Conservation (phyloP, 2,329 filamentous ascomycete genomes). For the Orbilia ellipsospora region DNA sequence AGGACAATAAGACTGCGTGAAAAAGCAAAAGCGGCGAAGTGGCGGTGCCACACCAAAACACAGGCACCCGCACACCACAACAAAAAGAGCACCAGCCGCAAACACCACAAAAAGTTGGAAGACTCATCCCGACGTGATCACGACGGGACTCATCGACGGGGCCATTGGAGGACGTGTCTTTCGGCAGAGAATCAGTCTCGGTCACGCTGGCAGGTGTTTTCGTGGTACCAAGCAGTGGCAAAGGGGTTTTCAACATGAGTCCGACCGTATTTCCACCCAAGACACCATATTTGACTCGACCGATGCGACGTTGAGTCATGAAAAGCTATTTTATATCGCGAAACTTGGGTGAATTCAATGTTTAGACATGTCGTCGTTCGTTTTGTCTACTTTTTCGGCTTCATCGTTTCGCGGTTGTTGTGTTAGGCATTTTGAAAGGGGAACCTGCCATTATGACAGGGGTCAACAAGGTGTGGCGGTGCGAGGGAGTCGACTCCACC, state of each 20-base stretch:
- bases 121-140: slow-evolving; percentile 17
- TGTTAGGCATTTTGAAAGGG: neutral
- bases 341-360: neutral
- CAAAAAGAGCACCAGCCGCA: slow-evolving; percentile 39
- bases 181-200: neutral
- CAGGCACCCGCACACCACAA: neutral
- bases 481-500: slow-evolving; percentile 25
- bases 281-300: no score
- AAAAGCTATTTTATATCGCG: neutral
- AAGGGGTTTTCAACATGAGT: neutral
- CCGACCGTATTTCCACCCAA: no score
- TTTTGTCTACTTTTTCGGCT: neutral
- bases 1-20: slow-evolving; percentile 3
- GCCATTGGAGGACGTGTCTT: slow-evolving; percentile 21
- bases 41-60: slow-evolving; percentile 18
- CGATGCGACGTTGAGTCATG: neutral
- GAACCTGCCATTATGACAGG: neutral
- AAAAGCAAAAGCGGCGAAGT: slow-evolving; percentile 24
- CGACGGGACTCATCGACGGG: slow-evolving; percentile 27
- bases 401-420: slow-evolving; percentile 1
- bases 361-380: neutral
- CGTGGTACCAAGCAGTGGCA: neutral
- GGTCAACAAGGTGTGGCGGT: slow-evolving; percentile 41
- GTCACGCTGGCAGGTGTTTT: slow-evolving; percentile 28
- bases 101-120: slow-evolving; percentile 19